Evolutionary conservation across 345 rosid species (phyloP), one percentile per base, ranked within the genome.

Genomic region (Erodium maritimum): DNA sequence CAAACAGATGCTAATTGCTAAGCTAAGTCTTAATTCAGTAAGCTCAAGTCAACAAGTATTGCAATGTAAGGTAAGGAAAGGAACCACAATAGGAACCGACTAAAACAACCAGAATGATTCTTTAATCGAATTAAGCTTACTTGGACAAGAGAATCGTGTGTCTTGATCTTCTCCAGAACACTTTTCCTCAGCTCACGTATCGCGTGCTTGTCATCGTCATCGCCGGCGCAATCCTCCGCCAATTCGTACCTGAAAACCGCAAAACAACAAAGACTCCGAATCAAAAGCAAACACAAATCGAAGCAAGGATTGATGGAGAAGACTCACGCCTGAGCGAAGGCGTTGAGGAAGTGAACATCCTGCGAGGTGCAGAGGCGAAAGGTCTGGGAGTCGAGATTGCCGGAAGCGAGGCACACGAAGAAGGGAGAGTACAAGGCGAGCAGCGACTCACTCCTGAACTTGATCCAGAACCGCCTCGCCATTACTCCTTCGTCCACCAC

Each of bases 181-280:
- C 67, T 69, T 66, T 75, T 85, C 71, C 96, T 85, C 85, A 94
- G 77, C 55, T 78, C 42, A 0, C 81, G 62, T 60, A 90, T 90
- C 19, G 87, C 87, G 58, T 72, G 22, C 69, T 87, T 90, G 48
- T 82, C 96, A 59, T 90, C 99, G 63, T 94, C 99, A 68, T 90
- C 99, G 68, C 85, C 99, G 22, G 99, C 87, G 74, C 90, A 90
- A 50, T 87, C 97, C 75, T 78, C 90, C 0, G 99, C 96, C 71
- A 80, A 70, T 61, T 82, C 91, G 72, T 82, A 87, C 79, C 99
- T 90, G 69, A 67, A 37, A 37, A 6, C 46, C 46, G 8, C 46
- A 37, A 57, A 8, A 50, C 34, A 52, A 58, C 8, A 14, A 48
- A 71, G 67, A 3, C 13, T 37, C 46, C 46, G 14, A 37, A 37